Base-by-base conservation (phyloP, 2,329 filamentous ascomycete genomes). In the Fusarium siculi region DNA sequence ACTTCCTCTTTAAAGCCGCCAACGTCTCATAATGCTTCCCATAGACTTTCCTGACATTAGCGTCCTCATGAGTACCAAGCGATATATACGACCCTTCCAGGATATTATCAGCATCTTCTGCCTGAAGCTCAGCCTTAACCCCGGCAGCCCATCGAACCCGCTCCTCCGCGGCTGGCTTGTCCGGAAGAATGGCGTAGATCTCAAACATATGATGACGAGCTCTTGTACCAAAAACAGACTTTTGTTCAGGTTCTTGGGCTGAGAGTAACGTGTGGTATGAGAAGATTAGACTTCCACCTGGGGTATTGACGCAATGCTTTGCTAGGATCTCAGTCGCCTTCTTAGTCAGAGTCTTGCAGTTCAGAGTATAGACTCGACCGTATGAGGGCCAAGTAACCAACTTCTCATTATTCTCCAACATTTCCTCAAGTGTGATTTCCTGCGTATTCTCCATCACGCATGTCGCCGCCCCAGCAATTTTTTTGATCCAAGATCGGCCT, bases 201-300 rank as follows among this genome's bases (percentile, higher is more conserved):
- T 68, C 66, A 11, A 68, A 14, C 64, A 68, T 52, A 5, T 68
- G 66, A 14, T 68, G 66, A 0, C 49, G 6, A 0, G 66, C 56
- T 16, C 49, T 23, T 0, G 37, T 40, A 0, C 66, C 66, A 2
- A 68, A 68, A 1, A 68, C 28, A 2, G 66, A 67, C 4, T 28
- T 59, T 0, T 52, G 18, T 5, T 36, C 34, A 0, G 55, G 49
- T 2, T 68, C 63, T 50, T 54, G 16, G 10, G 23, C 21, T 1
- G 66, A 68, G 9, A 34, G 47, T 0, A 68, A 19, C 0, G 64
- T 68, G 5, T 68, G 66, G 5, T 68, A 42, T 5, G 66, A 49
- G 23, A 68, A 68, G 8, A 68, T 63, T 0, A 49, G 19, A 6
- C 56, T 25, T 2, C 49, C 66, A 0, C 63, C 66, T 2, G 32